A percentile compares a stretch with the other conserved stretches of the same genome.
These are phyloP conservation scores for Suillus variegatus DNA, from an alignment of 768 basidiomycete genomes.

Conservation along the genomic window DNA sequence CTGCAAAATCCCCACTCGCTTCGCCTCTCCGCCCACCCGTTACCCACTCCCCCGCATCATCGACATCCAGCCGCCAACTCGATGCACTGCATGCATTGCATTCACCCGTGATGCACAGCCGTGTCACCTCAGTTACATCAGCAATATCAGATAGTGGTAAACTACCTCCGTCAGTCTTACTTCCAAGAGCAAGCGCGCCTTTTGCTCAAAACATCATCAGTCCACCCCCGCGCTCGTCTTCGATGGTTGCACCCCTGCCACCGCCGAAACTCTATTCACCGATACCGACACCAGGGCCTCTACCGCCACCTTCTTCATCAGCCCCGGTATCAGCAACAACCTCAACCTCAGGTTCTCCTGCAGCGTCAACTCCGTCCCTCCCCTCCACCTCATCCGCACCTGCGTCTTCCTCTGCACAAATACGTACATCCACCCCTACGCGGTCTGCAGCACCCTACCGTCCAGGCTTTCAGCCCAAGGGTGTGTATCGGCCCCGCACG, in stretches of 20 bases:
- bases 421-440: slow-evolving; percentile 16
- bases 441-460: slow-evolving; percentile 66
- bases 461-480: slow-evolving; percentile 92
- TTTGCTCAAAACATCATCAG: slow-evolving; percentile 8
- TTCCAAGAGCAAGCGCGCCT: not conserved
- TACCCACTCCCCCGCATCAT: slow-evolving; percentile 19
- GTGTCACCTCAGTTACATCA: slow-evolving; percentile 35
- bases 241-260: slow-evolving; percentile 15
- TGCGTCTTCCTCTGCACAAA: slow-evolving; percentile 25
- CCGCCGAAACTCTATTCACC: slow-evolving; percentile 17
- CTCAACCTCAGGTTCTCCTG: slow-evolving; percentile 20
- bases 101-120: slow-evolving; percentile 27
- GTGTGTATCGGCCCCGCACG: slow-evolving; percentile 76
- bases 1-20: slow-evolving; percentile 23
- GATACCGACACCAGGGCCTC: not conserved
- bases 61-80: slow-evolving; percentile 26
- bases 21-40: slow-evolving; percentile 36
- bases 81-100: slow-evolving; percentile 30
- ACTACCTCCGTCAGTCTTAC: not conserved
- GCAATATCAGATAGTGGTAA: slow-evolving; percentile 4
- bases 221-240: slow-evolving; percentile 13
- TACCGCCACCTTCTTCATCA: slow-evolving; percentile 13
- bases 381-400: slow-evolving; percentile 20
- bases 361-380: slow-evolving; percentile 16
- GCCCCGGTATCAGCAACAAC: slow-evolving; percentile 12